Conservation (phyloP, 306 rosid genomes). For the Geum urbanum region DNA sequence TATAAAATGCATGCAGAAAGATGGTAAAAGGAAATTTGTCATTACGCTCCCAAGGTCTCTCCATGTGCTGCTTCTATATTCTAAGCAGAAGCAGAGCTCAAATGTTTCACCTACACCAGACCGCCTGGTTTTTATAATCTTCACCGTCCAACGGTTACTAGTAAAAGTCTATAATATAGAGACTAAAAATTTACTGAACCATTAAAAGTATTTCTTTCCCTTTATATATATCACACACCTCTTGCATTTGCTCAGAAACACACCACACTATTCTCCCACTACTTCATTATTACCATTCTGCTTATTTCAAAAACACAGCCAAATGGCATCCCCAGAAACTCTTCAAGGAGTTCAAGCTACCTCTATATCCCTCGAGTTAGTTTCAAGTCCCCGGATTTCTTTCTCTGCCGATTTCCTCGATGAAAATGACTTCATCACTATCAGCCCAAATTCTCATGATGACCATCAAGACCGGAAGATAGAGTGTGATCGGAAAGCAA, state of each 20-base stretch:
- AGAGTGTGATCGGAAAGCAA: conserved; percentile 38
- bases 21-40: conserved; percentile 49
- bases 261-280: conserved; percentile 12
- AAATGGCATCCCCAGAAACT: conserved; percentile 58
- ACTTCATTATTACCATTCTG: conserved; percentile 9
- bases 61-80: conserved; percentile 85
- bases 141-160: conserved; percentile 46
- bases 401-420: conserved; percentile 90
- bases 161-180: conserved; percentile 14
- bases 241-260: conserved; percentile 41
- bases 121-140: conserved; percentile 63
- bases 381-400: conserved; percentile 83
- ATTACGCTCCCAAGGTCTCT: conserved; percentile 62
- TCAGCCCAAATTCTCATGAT: conserved; percentile 52
- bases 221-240: conserved; percentile 53
- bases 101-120: conserved; percentile 72
- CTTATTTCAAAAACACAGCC: conserved; percentile 18
- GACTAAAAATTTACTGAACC: conserved; percentile 29
- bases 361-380: conserved; percentile 44
- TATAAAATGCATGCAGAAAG: too few species aligned
- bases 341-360: conserved; percentile 27
- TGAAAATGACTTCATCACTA: conserved; percentile 82
- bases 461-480: conserved; percentile 30
- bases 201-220: conserved; percentile 34
- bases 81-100: conserved; percentile 51